A percentile compares a stretch with the other conserved stretches of the same genome.
Conservation (phyloP, 805 yeast genomes). For the Kurtzmaniella cleridarum region DNA sequence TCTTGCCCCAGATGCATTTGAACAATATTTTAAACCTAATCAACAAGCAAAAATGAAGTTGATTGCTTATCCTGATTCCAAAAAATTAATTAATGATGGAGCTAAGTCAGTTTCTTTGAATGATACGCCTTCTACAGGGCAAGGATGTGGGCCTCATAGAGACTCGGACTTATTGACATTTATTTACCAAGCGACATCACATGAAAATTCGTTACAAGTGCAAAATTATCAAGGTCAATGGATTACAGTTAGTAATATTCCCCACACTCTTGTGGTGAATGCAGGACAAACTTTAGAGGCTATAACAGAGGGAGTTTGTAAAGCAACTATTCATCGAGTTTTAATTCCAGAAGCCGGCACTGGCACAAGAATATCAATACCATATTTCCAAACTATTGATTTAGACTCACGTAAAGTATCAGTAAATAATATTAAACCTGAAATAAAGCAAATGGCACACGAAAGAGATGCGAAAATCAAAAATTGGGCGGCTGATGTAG, state of each 20-base stretch:
- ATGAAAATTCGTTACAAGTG: conserved; percentile 48
- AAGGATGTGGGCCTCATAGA: conserved; percentile 63
- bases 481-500: conserved; percentile 33
- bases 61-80: conserved; percentile 49
- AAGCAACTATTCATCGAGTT: conserved; percentile 56
- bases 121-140: conserved; percentile 27
- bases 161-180: conserved; percentile 60
- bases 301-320: conserved; percentile 51
- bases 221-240: conserved; percentile 51
- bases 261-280: conserved; percentile 47
- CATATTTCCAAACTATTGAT: conserved; percentile 46
- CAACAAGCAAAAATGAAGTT: conserved; percentile 51
- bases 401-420: conserved; percentile 27
- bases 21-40: conserved; percentile 44
- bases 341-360: conserved; percentile 34
- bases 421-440: conserved; percentile 22
- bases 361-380: conserved; percentile 41
- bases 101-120: conserved; percentile 18
- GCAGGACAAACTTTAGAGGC: conserved; percentile 61
- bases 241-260: conserved; percentile 49
- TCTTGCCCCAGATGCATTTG: conserved; percentile 39
- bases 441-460: conserved; percentile 22
- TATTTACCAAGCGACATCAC: conserved; percentile 52
- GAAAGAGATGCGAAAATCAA: conserved; percentile 30
- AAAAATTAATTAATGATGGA: conserved; percentile 13